Evolutionary conservation across 371 early-diverging fungal species (phyloP).

Genomic region (Mucor circinelloides): DNA sequence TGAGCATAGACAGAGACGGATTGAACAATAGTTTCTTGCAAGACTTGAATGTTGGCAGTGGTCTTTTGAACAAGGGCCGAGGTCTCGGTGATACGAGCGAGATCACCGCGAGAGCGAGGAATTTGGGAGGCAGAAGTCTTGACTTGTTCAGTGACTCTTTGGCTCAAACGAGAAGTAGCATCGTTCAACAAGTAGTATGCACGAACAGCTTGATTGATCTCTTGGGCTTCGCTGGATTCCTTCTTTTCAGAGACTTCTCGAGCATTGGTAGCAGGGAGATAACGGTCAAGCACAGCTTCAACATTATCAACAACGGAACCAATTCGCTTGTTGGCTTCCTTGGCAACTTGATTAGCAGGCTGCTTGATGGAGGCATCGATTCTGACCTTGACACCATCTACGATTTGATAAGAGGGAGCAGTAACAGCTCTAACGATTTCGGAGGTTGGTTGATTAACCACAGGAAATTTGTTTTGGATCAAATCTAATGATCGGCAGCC

Average conservation of each 20-base stretch:
- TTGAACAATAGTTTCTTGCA: conserved; percentile 36
- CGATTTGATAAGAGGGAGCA: conserved; percentile 28
- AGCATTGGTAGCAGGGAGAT: conserved; percentile 40
- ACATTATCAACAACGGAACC: conserved; percentile 50
- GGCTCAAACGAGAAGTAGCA: conserved; percentile 35
- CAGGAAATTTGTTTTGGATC: conserved; percentile 64
- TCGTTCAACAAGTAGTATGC: conserved; percentile 39
- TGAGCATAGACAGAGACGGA: conserved; percentile 35
- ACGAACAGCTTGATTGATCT: conserved; percentile 46
- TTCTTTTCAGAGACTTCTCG: neutral
- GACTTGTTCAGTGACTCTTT: conserved; percentile 36
- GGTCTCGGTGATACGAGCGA: conserved; percentile 32
- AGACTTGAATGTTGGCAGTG: conserved; percentile 30
- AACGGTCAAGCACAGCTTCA: conserved; percentile 54
- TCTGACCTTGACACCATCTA: conserved; percentile 40
- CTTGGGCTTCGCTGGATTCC: conserved; percentile 40
- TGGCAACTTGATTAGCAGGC: conserved; percentile 48
- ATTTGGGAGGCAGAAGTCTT: conserved; percentile 19
- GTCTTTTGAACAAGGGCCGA: conserved; percentile 36
- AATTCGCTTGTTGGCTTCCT: conserved; percentile 52
- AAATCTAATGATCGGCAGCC: conserved; percentile 70
- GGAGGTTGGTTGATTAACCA: conserved; percentile 60
- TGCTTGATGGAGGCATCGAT: conserved; percentile 49
- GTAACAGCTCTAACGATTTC: conserved; percentile 61
- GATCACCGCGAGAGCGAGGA: conserved; percentile 41